Evolutionary conservation across 257 asterid genomes (phyloP).

Genomic region (Euphrasia confusa): DNA sequence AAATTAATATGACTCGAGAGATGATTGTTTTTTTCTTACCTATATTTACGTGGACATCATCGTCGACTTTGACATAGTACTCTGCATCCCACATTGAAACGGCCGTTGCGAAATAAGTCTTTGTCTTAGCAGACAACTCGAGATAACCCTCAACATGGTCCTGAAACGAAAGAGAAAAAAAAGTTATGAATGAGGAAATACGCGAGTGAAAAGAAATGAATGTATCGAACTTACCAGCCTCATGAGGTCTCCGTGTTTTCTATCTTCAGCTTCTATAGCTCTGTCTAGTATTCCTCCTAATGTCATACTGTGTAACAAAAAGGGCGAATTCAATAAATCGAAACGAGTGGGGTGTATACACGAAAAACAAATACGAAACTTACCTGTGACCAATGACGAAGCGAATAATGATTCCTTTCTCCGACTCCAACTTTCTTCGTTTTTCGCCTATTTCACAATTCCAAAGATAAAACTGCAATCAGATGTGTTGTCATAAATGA

Average conservation of each 20-base stretch:
- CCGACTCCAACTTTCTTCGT: constrained; percentile 56
- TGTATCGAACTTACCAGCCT: constrained; percentile 53
- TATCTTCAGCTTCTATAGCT: constrained; percentile 82
- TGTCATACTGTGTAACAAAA: constrained; percentile 49
- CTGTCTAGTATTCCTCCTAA: constrained; percentile 85
- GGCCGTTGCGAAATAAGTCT: constrained; percentile 73
- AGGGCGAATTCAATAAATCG: background rate
- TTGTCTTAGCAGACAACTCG: constrained; percentile 89
- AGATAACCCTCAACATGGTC: constrained; percentile 93
- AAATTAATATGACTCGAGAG: background rate
- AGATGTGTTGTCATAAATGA: constrained; percentile 15
- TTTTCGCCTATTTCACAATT: constrained; percentile 48
- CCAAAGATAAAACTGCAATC: constrained; percentile 12
- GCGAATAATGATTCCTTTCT: constrained; percentile 77
- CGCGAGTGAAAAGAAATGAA: background rate
- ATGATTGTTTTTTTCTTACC: constrained; percentile 41
- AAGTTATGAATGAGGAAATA: background rate
- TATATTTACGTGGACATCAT: constrained; percentile 91
- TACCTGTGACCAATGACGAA: constrained; percentile 89
- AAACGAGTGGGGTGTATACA: background rate
- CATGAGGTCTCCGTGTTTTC: constrained; percentile 85
- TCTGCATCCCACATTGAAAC: constrained; percentile 84
- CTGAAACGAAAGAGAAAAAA: constrained; percentile 30
- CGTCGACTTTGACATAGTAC: constrained; percentile 87
- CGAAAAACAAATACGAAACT: background rate